Evolutionary conservation across 495 filamentous ascomycete species (phyloP).

Genomic region (Parachaetomium inaequale): DNA sequence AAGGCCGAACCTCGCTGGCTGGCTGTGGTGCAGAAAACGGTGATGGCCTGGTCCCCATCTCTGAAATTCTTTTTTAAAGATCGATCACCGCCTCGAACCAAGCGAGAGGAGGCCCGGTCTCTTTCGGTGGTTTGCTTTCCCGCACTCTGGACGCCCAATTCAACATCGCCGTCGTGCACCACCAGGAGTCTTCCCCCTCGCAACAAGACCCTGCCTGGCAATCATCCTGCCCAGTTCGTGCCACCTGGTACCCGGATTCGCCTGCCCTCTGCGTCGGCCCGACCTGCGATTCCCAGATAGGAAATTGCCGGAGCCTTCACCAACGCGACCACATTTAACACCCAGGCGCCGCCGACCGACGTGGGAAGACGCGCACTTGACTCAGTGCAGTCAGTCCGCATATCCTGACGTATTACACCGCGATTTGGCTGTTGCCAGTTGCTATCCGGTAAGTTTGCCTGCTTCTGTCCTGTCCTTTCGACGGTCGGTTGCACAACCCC

Average conservation of each 20-base stretch:
- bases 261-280: background rate
- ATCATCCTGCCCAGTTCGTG: background rate
- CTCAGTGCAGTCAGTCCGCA: background rate
- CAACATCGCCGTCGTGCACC: slow-evolving; percentile 17
- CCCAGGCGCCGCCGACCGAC: background rate
- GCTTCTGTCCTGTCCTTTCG: background rate
- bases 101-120: background rate
- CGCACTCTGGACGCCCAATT: slow-evolving; percentile 14
- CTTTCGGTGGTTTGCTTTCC: slow-evolving; percentile 1
- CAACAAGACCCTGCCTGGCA: background rate
- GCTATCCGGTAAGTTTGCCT: slow-evolving; percentile 7
- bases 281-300: background rate
- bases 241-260: too few species aligned
- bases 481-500: background rate
- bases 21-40: slow-evolving; percentile 8
- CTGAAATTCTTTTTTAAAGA: slow-evolving; percentile 26
- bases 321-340: background rate
- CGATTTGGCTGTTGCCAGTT: background rate
- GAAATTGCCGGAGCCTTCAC: background rate
- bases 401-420: background rate
- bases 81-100: slow-evolving; percentile 20
- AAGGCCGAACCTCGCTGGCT: background rate
- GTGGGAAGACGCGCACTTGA: background rate
- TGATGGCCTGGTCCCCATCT: slow-evolving; percentile 12
- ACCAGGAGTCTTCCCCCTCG: background rate